These are phyloP conservation scores for Neophaeococcomyces aloes DNA, from an alignment of 2,329 filamentous ascomycete species.

Conservation along the genomic window DNA sequence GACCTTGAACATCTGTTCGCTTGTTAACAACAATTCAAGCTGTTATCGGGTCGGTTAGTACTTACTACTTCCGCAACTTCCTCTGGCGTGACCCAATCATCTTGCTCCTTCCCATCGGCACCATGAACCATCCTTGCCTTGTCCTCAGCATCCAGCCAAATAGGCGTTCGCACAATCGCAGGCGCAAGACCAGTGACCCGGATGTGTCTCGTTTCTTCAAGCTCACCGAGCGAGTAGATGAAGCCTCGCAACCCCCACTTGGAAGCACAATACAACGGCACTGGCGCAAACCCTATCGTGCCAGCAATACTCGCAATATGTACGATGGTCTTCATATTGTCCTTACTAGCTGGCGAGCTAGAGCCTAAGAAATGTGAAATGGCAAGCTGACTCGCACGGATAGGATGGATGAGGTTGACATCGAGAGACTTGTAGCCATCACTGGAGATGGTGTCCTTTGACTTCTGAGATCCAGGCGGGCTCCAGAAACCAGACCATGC, in stretches of 20 bases:
- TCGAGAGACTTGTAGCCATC: constrained; percentile 37
- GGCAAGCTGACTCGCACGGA: constrained; percentile 42
- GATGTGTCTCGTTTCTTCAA: constrained; percentile 39
- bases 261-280: constrained; percentile 39
- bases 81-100: constrained; percentile 49
- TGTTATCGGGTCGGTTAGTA: no score
- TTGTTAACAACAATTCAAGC: constrained; percentile 34
- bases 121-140: constrained; percentile 43
- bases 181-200: constrained; percentile 52
- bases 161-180: constrained; percentile 50
- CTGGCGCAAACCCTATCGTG: constrained; percentile 29
- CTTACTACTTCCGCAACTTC: constrained; percentile 49
- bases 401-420: constrained; percentile 37
- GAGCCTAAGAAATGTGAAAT: constrained; percentile 38
- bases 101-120: constrained; percentile 24
- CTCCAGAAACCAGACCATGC: constrained; percentile 41
- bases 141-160: constrained; percentile 53
- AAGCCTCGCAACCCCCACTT: constrained; percentile 42
- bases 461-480: constrained; percentile 30
- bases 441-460: constrained; percentile 16
- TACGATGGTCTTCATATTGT: constrained; percentile 32
- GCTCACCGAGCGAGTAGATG: constrained; percentile 39
- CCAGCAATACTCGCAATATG: constrained; percentile 42
- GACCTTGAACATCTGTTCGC: constrained; percentile 18
- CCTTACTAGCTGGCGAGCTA: constrained; percentile 14